These are phyloP conservation scores for Penicillium cinerascens DNA, from an alignment of 495 filamentous ascomycete species.

Conservation along the genomic window DNA sequence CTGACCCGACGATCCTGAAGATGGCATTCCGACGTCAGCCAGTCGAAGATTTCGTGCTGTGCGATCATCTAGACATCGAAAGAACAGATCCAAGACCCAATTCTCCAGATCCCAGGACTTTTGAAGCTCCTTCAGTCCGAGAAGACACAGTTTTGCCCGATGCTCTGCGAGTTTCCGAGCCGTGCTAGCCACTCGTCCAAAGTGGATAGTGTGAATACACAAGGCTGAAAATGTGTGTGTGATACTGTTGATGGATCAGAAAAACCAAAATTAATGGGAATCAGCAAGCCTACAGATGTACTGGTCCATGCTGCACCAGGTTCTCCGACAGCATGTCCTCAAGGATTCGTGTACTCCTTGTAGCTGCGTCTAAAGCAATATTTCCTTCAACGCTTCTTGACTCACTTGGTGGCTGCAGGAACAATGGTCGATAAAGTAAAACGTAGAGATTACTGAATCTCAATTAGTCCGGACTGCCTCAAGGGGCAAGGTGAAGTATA, in stretches of 20 bases:
- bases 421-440: conserved; percentile 36
- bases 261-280: background rate
- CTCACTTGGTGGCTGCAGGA: conserved; percentile 27
- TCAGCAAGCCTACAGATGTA: conserved; percentile 36
- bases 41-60: conserved; percentile 40
- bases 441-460: conserved; percentile 38
- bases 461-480: background rate
- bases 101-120: conserved; percentile 49
- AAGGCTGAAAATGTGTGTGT: conserved; percentile 46
- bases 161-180: conserved; percentile 44
- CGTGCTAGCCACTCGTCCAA: conserved; percentile 34
- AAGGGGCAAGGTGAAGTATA: background rate
- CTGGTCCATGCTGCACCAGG: conserved; percentile 40
- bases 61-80: conserved; percentile 42
- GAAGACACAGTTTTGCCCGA: conserved; percentile 43
- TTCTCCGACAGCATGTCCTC: conserved; percentile 48
- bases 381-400: conserved; percentile 26
- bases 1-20: background rate
- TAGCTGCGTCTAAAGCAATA: conserved; percentile 42
- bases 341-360: conserved; percentile 39
- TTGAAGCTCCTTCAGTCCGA: conserved; percentile 46
- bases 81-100: conserved; percentile 45
- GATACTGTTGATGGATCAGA: conserved; percentile 26
- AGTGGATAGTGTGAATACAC: conserved; percentile 47
- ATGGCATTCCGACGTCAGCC: conserved; percentile 10